Evolutionary conservation across 2,329 filamentous ascomycete genomes (phyloP).

Genomic region (Aspergillus sp.): DNA sequence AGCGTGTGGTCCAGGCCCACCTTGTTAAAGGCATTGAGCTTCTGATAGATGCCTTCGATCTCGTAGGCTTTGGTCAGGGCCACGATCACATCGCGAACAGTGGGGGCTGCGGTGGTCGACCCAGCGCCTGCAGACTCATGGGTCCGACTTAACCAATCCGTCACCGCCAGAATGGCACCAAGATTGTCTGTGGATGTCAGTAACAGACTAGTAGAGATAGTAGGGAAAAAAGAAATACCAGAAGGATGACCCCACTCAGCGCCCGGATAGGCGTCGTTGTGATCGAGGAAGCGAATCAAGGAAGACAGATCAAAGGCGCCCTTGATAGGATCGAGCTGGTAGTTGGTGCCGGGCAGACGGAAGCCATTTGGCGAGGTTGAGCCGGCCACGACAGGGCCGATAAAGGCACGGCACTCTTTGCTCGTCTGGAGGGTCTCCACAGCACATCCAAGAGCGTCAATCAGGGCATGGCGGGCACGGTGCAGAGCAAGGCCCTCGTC

Average conservation of each 20-base stretch:
- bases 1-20: conserved; percentile 30
- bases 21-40: conserved; percentile 26
- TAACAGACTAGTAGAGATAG: conserved; percentile 4
- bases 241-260: conserved; percentile 36
- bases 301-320: conserved; percentile 31
- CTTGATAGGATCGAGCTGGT: conserved; percentile 27
- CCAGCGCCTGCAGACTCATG: too few species aligned
- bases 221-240: conserved; percentile 3
- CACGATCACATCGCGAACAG: conserved; percentile 17
- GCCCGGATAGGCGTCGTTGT: conserved; percentile 30
- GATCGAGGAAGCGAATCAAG: conserved; percentile 33
- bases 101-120: conserved; percentile 8
- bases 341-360: conserved; percentile 27
- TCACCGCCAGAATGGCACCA: background rate
- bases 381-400: background rate
- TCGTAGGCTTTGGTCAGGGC: conserved; percentile 32
- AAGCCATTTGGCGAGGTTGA: conserved; percentile 20
- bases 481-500: too few species aligned
- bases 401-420: background rate
- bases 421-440: background rate
- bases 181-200: conserved; percentile 14
- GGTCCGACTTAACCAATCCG: background rate
- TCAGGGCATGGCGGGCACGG: background rate
- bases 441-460: background rate
- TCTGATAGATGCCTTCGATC: conserved; percentile 28